Percentiles rank a stretch among this genome's conserved stretches.
Conservation (phyloP, 148 eudicot genomes). For the Linanthus parryae region DNA sequence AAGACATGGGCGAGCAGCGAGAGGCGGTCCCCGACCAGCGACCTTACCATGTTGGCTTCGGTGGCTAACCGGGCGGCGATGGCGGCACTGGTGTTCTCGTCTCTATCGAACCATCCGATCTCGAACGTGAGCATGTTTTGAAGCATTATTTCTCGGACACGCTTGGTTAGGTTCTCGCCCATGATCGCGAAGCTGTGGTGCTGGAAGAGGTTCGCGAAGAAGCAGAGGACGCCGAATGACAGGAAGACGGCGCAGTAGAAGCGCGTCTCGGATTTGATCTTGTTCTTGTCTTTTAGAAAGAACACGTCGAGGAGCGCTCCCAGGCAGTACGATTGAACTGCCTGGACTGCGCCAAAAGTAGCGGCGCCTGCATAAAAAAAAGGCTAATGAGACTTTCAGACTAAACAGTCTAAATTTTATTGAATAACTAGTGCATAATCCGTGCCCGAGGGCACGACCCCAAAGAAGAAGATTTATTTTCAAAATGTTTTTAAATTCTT, state of each 20-base stretch:
- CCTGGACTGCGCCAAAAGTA: constrained; percentile 6
- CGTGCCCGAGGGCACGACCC: too few species aligned
- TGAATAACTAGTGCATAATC: too few species aligned
- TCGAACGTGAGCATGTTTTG: constrained; percentile 14
- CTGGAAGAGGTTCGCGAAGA: constrained; percentile 6
- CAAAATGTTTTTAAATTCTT: too few species aligned
- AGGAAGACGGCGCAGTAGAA: constrained; percentile 1
- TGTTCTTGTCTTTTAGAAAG: constrained; percentile 4
- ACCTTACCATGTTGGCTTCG: constrained; percentile 10
- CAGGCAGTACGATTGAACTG: constrained; percentile 11
- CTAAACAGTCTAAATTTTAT: too few species aligned
- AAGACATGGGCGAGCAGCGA: constrained; percentile 7
- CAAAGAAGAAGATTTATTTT: too few species aligned
- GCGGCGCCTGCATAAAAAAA: too few species aligned
- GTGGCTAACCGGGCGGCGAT: constrained; percentile 14
- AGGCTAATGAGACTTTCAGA: too few species aligned
- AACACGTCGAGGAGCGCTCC: constrained; percentile 7
- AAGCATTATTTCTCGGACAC: constrained; percentile 14
- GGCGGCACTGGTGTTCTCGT: constrained; percentile 14
- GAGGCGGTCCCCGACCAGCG: constrained; percentile 9
- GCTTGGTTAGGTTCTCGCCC: constrained; percentile 17
- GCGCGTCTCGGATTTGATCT: constrained; percentile 10
- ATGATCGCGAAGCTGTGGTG: constrained; percentile 11
- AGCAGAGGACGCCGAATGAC: neutral
- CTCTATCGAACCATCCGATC: constrained; percentile 14